These are phyloP conservation scores for Blastosporella zonata DNA, from an alignment of 1,284 basidiomycete genomes.

Conservation along the genomic window DNA sequence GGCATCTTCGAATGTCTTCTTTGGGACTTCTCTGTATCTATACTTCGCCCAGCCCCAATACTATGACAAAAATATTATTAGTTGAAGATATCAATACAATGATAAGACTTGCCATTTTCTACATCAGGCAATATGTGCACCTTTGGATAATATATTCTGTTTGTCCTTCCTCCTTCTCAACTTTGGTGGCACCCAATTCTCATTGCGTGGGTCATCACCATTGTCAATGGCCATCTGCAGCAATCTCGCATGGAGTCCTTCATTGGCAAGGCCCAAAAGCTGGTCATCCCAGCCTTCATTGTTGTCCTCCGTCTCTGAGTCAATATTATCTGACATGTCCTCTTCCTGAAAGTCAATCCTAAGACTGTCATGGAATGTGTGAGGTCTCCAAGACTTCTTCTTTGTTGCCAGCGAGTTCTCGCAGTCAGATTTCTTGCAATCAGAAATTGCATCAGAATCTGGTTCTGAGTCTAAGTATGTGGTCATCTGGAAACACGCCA, in stretches of 20 bases:
- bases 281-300: not conserved
- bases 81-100: not conserved
- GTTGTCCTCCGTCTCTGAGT: not conserved
- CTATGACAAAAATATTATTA: not conserved
- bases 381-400: not conserved
- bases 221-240: not conserved
- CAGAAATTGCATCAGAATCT: too few relatives aligned
- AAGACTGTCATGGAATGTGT: not conserved
- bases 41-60: slow-evolving; percentile 30
- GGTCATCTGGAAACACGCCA: too few relatives aligned
- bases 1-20: not conserved
- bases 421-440: too few relatives aligned
- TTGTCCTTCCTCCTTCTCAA: slow-evolving; percentile 4
- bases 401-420: too few relatives aligned
- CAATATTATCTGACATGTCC: not conserved
- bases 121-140: not conserved
- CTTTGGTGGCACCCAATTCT: slow-evolving; percentile 8
- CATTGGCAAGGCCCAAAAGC: not conserved
- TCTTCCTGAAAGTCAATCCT: not conserved
- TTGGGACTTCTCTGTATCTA: slow-evolving; percentile 13
- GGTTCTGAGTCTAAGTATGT: too few relatives aligned
- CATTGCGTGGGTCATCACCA: slow-evolving; percentile 11
- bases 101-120: slow-evolving; percentile 8
- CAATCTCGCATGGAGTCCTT: not conserved
- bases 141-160: slow-evolving; percentile 1